These are phyloP conservation scores for Tetrahymena malaccensis DNA, from an alignment of 73 alveolate species.

Conservation along the genomic window DNA sequence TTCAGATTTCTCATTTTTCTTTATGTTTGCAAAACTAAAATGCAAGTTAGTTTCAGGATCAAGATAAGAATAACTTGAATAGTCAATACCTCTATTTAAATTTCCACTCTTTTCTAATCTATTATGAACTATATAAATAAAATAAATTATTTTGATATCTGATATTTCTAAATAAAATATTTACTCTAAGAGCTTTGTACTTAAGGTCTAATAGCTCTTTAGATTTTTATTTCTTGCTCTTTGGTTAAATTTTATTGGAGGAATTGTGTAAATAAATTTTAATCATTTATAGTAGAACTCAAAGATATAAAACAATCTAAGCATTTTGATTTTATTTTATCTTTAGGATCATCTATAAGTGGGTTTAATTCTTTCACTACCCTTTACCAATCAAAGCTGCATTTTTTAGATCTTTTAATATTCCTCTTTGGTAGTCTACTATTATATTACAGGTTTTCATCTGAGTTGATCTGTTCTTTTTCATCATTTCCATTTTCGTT, in stretches of 20 bases:
- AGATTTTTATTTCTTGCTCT: not conserved
- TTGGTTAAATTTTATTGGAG: not conserved
- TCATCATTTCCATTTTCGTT: not conserved
- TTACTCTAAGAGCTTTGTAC: not conserved
- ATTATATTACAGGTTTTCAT: not conserved
- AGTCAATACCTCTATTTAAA: not conserved
- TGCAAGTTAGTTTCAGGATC: not conserved
- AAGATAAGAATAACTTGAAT: not conserved
- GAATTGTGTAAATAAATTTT: not conserved
- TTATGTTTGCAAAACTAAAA: not conserved
- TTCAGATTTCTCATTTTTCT: not conserved
- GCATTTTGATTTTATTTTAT: not conserved
- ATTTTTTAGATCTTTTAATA: not conserved
- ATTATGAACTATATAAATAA: not conserved
- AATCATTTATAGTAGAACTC: not conserved
- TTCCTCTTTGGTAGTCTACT: not conserved
- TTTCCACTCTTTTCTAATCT: not conserved
- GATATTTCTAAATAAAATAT: no score
- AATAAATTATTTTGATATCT: no score
- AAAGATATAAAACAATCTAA: not conserved
- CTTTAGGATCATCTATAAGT: not conserved
- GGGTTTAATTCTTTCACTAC: not conserved
- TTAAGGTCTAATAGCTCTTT: not conserved
- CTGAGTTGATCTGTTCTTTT: not conserved
- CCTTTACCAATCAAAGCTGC: not conserved